Evolutionary conservation across 2,329 filamentous ascomycete species (phyloP).

Genomic region (Penicillium oxalicum): DNA sequence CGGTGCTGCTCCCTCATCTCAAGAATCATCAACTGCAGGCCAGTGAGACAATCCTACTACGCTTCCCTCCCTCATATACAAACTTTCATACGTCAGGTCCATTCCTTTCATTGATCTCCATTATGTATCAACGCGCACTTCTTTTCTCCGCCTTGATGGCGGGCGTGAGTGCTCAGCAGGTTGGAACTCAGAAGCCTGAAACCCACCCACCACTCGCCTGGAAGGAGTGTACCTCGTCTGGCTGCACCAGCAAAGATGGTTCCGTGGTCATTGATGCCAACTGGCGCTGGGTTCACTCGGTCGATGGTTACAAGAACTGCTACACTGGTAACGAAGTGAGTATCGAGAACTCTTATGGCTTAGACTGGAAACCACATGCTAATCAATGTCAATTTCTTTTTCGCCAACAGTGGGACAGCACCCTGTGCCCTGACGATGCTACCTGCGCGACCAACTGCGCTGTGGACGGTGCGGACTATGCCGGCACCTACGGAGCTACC

Average conservation of each 20-base stretch:
- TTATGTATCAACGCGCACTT: constrained; percentile 27
- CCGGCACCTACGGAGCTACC: constrained; percentile 47
- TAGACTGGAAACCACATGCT: background rate
- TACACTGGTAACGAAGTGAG: constrained; percentile 46
- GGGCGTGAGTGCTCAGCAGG: constrained; percentile 27
- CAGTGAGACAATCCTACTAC: constrained; percentile 19
- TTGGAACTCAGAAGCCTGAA: constrained; percentile 25
- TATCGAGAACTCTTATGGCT: background rate
- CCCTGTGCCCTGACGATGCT: constrained; percentile 44
- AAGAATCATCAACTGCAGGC: constrained; percentile 21
- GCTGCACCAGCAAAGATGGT: constrained; percentile 48
- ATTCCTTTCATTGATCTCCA: constrained; percentile 6
- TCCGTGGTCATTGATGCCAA: constrained; percentile 53
- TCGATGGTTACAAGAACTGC: constrained; percentile 49
- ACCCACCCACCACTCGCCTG: constrained; percentile 50
- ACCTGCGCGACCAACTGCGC: constrained; percentile 53
- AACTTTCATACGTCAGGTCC: constrained; percentile 3
- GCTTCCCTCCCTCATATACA: background rate
- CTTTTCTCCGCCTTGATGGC: constrained; percentile 26
- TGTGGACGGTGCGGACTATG: constrained; percentile 53
- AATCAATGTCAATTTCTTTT: background rate
- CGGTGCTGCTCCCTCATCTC: background rate
- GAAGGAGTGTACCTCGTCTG: constrained; percentile 48
- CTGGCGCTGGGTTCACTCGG: constrained; percentile 54
- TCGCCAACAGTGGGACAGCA: constrained; percentile 37